These are phyloP conservation scores for Tuber magnatum DNA, from an alignment of 495 filamentous ascomycete genomes.

Conservation along the genomic window DNA sequence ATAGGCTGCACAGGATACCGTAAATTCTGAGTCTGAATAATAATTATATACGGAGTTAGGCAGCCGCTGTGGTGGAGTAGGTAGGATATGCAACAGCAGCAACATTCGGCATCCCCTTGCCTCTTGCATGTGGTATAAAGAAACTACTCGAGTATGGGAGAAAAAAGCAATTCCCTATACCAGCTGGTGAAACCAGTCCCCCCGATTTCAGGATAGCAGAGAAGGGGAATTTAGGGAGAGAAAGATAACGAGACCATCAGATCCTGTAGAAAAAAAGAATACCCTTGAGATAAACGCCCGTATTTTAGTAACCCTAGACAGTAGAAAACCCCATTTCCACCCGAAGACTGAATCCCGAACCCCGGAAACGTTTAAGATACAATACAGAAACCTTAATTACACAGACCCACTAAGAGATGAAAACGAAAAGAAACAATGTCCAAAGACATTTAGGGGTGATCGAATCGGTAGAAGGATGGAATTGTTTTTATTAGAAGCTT, in stretches of 20 bases:
- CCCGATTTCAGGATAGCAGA: background rate
- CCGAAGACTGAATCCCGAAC: background rate
- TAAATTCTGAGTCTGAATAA: background rate
- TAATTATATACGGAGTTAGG: background rate
- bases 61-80: background rate
- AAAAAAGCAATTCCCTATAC: background rate
- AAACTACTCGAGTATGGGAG: background rate
- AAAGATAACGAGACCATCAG: background rate
- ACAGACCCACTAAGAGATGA: constrained; percentile 7
- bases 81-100: background rate
- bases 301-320: background rate
- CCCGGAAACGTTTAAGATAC: constrained; percentile 2
- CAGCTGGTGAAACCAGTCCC: background rate
- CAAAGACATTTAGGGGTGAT: constrained; percentile 16
- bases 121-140: background rate
- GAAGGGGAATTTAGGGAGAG: background rate
- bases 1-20: background rate
- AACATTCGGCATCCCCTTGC: background rate
- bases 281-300: background rate
- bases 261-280: background rate
- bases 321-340: background rate
- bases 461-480: background rate
- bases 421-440: constrained; percentile 17
- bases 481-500: constrained; percentile 2
- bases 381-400: constrained; percentile 2